Evolutionary conservation across 306 rosid species (phyloP), one percentile per base, ranked within the genome.

Genomic region (Medicago ruthenica): DNA sequence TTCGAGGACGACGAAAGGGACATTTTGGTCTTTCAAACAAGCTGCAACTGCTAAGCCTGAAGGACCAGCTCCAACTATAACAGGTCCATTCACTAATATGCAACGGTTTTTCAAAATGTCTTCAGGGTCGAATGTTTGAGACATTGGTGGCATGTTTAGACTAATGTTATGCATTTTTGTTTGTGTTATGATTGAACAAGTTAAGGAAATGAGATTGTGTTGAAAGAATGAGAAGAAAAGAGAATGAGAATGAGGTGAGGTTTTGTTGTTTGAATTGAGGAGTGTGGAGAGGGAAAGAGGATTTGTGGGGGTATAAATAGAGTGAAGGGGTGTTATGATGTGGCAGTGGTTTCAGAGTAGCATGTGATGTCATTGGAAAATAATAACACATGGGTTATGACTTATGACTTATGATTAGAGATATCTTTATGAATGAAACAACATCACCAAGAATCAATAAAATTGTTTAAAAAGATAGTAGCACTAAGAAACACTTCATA

Each of bases 1-100:
- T 44, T 95, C 98, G 0, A 95, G 85, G 13, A 90, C 60, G 1
- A 95, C 70, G 72, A 89, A 95, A 0, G 98, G 97, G 2, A 90
- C 96, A 11, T 88, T 85, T 84, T 92, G 96, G 48, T 88, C 85
- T 87, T 90, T 89, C 2, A 95, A 90, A 16, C 96, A 81, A 17
- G 97, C 89, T 12, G 89, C 97, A 7, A 89, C 97, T 0, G 98
- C 97, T 20, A 95, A 82, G 15, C 98, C 98, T 0, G 98, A 95
- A 0, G 98, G 98, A 14, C 98, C 97, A 0, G 96, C 95, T 7
- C 98, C 98, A 9, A 87, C 87, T n/a, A 95, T 86, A 44, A 95
- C 91, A 0, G 98, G 96, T 6, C 97, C 98, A 48, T 90, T 85
- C 21, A 88, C 97, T 93, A 89, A 91, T 21, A 88, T 81, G 76